phyloP scores from a whole-genome alignment of 2,329 filamentous ascomycete genomes.

The Tolypocladium ophioglossoides region DNA sequence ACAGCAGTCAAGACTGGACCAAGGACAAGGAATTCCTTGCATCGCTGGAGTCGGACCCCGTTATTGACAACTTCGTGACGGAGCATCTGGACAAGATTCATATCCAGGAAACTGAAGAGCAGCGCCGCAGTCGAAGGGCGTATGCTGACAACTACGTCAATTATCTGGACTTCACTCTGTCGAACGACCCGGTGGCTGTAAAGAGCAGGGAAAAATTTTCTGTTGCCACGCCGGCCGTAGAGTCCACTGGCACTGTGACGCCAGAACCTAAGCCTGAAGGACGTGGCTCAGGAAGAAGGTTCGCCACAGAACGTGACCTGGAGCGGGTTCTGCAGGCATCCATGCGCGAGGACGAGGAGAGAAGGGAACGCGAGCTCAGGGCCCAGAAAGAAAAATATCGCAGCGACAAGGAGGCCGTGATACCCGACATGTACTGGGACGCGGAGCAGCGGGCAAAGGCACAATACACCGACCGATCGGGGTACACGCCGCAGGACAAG shows the following conservation, averaged over 20 bases:
- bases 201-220: slow-evolving; percentile 46
- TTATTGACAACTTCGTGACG: slow-evolving; percentile 34
- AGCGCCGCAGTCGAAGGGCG: slow-evolving; percentile 25
- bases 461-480: slow-evolving; percentile 55
- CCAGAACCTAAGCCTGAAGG: slow-evolving; percentile 48
- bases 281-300: slow-evolving; percentile 42
- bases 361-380: slow-evolving; percentile 53
- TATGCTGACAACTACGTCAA: slow-evolving; percentile 38
- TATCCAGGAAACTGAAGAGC: slow-evolving; percentile 23
- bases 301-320: slow-evolving; percentile 62
- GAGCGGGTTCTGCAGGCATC: slow-evolving; percentile 64
- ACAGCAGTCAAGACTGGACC: slow-evolving; percentile 34
- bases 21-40: slow-evolving; percentile 34
- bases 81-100: slow-evolving; percentile 32
- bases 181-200: slow-evolving; percentile 41
- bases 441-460: slow-evolving; percentile 46
- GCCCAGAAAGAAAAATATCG: slow-evolving; percentile 60
- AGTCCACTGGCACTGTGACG: slow-evolving; percentile 24
- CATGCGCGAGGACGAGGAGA: slow-evolving; percentile 58
- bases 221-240: slow-evolving; percentile 23
- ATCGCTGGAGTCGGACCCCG: slow-evolving; percentile 26
- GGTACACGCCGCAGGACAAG: slow-evolving; percentile 52
- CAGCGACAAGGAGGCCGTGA: slow-evolving; percentile 64
- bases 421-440: slow-evolving; percentile 60
- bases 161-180: slow-evolving; percentile 46